Conservation (phyloP, 2,329 filamentous ascomycete genomes). For the Dactylellina drechsleri region DNA sequence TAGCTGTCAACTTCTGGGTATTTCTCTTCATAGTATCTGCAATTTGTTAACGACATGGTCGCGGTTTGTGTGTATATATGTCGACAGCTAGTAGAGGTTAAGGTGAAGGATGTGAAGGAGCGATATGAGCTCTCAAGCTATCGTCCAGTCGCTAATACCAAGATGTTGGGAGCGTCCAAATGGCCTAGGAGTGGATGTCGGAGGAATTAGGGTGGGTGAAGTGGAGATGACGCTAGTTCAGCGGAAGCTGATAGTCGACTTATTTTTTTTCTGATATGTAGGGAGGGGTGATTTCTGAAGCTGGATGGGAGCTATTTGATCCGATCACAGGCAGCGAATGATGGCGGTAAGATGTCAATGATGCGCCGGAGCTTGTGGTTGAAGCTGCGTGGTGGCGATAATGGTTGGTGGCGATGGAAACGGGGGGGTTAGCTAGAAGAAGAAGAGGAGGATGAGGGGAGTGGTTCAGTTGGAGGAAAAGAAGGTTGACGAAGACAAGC, state of each 20-base stretch:
- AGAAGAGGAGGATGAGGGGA: too few species aligned
- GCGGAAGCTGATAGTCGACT: too few species aligned
- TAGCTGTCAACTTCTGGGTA: slow-evolving; percentile 99
- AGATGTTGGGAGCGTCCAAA: not conserved
- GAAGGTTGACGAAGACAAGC: too few species aligned
- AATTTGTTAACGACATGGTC: slow-evolving; percentile 90
- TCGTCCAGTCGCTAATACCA: not conserved
- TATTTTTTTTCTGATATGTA: too few species aligned
- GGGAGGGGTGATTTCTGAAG: too few species aligned
- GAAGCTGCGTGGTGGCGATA: not conserved
- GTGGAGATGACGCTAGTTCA: too few species aligned
- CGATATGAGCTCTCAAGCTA: slow-evolving; percentile 11
- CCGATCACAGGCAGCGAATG: too few species aligned
- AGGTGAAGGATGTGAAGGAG: slow-evolving; percentile 17
- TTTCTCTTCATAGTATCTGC: slow-evolving; percentile 97
- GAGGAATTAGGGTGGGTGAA: too few species aligned
- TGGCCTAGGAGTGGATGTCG: too few species aligned
- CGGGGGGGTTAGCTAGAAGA: not conserved
- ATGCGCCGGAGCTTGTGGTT: not conserved
- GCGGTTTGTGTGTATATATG: slow-evolving; percentile 15
- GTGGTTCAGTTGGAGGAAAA: too few species aligned
- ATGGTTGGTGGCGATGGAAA: not conserved
- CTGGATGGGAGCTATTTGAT: too few species aligned
- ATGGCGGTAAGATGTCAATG: too few species aligned
- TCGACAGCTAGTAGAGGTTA: not conserved